Conservation (phyloP, 306 rosid genomes). For the Trifolium dubium region DNA sequence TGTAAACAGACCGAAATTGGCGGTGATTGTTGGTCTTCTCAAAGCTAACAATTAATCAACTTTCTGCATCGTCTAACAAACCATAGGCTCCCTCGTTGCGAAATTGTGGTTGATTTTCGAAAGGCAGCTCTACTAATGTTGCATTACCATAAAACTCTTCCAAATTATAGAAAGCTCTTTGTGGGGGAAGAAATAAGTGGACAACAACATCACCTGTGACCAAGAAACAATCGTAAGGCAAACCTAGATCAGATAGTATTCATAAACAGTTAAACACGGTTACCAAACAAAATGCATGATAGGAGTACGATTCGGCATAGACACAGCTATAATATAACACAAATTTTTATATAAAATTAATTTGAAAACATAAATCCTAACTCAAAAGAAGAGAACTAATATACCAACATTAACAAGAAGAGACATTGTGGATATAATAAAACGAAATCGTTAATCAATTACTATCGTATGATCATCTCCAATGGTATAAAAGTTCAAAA, state of each 20-base stretch:
- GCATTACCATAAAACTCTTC: constrained; percentile 94
- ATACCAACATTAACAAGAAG: background rate
- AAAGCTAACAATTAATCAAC: constrained; percentile 31
- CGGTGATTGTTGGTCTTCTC: constrained; percentile 18
- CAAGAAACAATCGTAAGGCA: constrained; percentile 26
- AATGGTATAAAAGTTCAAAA: background rate
- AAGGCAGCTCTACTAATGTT: constrained; percentile 75
- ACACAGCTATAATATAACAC: background rate
- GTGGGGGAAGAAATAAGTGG: constrained; percentile 91
- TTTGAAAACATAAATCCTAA: background rate
- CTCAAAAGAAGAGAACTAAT: background rate
- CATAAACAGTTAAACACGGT: constrained; percentile 2
- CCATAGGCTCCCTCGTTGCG: constrained; percentile 46
- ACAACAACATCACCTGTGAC: constrained; percentile 86
- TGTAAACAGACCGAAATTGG: constrained; percentile 38
- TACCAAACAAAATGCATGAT: background rate
- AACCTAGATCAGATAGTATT: constrained; percentile 10
- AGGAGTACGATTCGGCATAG: background rate
- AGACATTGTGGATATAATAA: background rate
- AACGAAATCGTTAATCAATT: background rate
- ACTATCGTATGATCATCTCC: background rate
- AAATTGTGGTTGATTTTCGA: constrained; percentile 77
- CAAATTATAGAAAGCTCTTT: constrained; percentile 87
- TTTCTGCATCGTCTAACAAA: constrained; percentile 25
- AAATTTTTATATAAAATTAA: background rate